Evolutionary conservation across 345 rosid genomes (phyloP).

Genomic region (Populus euphratica): DNA sequence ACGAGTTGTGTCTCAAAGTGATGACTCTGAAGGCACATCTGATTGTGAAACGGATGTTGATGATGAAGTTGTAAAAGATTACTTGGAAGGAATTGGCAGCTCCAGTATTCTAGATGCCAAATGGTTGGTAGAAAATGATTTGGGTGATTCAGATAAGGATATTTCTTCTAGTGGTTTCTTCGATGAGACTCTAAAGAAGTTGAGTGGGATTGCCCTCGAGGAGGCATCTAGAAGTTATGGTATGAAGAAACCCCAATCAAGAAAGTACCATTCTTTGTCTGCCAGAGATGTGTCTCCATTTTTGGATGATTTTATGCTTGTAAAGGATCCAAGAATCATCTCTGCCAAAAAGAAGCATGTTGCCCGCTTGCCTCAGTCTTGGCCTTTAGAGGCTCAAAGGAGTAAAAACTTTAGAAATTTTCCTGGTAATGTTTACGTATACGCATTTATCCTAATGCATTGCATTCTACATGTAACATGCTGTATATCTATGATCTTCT

Average conservation of each 20-base stretch:
- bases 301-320: constrained; percentile 63
- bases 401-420: constrained; percentile 52
- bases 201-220: constrained; percentile 61
- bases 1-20: constrained; percentile 42
- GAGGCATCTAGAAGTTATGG: constrained; percentile 79
- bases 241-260: constrained; percentile 40
- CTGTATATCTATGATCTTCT: not conserved
- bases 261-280: constrained; percentile 26
- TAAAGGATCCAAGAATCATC: constrained; percentile 67
- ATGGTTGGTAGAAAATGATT: constrained; percentile 48
- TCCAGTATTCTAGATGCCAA: constrained; percentile 50
- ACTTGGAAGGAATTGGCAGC: constrained; percentile 79
- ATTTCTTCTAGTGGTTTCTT: constrained; percentile 50
- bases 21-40: constrained; percentile 35
- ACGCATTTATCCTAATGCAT: constrained; percentile 7
- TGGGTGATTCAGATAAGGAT: constrained; percentile 44
- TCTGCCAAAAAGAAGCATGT: constrained; percentile 58
- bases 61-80: constrained; percentile 80
- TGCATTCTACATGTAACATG: constrained; percentile 2
- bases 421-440: constrained; percentile 52
- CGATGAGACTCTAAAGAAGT: constrained; percentile 48
- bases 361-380: constrained; percentile 55
- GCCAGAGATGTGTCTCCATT: constrained; percentile 40
- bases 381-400: constrained; percentile 60
- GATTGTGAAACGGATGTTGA: constrained; percentile 61